Evolutionary conservation across 2,329 filamentous ascomycete genomes (phyloP).

Genomic region (Cercospora sesami): DNA sequence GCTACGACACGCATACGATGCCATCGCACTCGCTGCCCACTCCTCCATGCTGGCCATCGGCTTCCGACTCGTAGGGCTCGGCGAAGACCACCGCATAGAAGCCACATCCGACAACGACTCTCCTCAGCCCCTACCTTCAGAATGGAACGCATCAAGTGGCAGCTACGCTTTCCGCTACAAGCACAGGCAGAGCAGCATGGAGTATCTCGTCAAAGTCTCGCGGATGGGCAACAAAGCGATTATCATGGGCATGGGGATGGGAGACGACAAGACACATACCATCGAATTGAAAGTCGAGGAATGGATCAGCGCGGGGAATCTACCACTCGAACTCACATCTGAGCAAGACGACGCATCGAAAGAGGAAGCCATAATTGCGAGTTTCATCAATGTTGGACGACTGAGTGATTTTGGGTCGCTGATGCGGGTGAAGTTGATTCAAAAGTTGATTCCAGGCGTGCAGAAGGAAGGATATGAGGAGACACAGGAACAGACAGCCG

Average conservation of each 20-base stretch:
- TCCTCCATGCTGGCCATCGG: conserved; percentile 77
- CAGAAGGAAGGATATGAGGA: conserved; percentile 79
- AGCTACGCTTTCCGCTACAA: conserved; percentile 80
- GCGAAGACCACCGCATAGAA: conserved; percentile 71
- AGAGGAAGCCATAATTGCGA: conserved; percentile 49
- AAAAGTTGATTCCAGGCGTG: conserved; percentile 76
- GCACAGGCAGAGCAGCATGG: conserved; percentile 80
- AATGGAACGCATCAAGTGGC: conserved; percentile 77
- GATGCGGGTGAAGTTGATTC: conserved; percentile 77
- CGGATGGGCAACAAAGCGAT: conserved; percentile 82
- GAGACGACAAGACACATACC: conserved; percentile 76
- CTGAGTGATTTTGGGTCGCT: conserved; percentile 67
- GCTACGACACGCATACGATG: conserved; percentile 73
- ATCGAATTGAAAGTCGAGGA: conserved; percentile 75
- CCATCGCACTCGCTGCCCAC: conserved; percentile 79
- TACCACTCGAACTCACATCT: conserved; percentile 47
- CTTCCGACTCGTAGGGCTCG: conserved; percentile 79
- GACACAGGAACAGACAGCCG: conserved; percentile 30
- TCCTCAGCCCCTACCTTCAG: conserved; percentile 64
- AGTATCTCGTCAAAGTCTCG: conserved; percentile 78
- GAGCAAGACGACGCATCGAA: conserved; percentile 42
- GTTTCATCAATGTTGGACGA: conserved; percentile 73
- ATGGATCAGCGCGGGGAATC: conserved; percentile 65
- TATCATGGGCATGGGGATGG: conserved; percentile 73
- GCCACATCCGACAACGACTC: conserved; percentile 42